Base-by-base conservation (phyloP, 1,139 yeast species). In the Diutina sp. region DNA sequence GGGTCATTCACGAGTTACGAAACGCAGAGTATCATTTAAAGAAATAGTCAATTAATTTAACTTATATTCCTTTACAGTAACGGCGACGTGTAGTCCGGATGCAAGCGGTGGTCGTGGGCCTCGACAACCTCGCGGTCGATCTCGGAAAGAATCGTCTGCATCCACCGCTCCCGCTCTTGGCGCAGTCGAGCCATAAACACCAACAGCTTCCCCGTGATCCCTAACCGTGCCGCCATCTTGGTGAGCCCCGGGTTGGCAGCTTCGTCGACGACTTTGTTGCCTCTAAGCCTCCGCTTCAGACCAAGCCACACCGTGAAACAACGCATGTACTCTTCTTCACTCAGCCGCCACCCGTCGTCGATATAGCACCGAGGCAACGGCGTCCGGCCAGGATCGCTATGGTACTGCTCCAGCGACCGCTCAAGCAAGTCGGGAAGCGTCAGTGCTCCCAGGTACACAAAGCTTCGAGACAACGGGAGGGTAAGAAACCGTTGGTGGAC, bases 221-320 rank as follows among this genome's bases (percentile, higher is more conserved):
- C 95, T 55, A 87, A 69, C 57, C 83, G 76, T 45, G 78, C 73
- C 4, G 77, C 76, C 66, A 77, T 67, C 52, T 67, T 72, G 3
- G 79, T 56, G 59, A 72, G 58, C 6, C 78, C 76, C 3, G 82
- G 82, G 58, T 80, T 74, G 66, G 65, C 50, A 65, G 64, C 46
- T 11, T 21, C 50, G 3, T 29, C 41, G 29, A 14, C 14, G n/a
- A 41, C 45, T 14, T 58, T 45, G n/a, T 18, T 46, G 54, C 54
- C 55, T 60, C 66, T 55, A 70, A 66, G 47, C 77, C 69, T 70
- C 57, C 86, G 69, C 62, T 84, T 87, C 8, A 76, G 76, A 0
- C 95, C 95, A 67, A 87, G 81, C 96, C 96, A 90, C 4, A 91
- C 63, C 0, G 93, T 89, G 65, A 91, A 90, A 61, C 95, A 83